Evolutionary conservation across 202 grass and related monocot genomes (phyloP), one percentile per base, ranked within the genome.

Genomic region (Zoysia matrella): DNA sequence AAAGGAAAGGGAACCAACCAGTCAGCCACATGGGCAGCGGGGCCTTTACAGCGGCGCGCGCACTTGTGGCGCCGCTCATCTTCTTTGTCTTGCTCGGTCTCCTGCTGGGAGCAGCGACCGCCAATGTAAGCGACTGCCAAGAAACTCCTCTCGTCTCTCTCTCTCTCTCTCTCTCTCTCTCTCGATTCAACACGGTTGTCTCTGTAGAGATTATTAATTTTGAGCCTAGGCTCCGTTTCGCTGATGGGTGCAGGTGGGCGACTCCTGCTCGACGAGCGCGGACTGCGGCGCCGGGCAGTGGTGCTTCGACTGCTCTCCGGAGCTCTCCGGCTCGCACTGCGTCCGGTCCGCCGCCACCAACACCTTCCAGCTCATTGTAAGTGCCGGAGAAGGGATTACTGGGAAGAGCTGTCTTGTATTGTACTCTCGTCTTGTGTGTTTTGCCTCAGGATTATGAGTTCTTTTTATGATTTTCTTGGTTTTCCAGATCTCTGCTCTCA

Each of bases 271-370:
- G 1, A 60, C 86, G 51, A 51, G 40, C 11, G 39, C 76, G 8
- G 94, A 94, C 75, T 97, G 94, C 87, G 83, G 66, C 65, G 61
- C 75, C 11, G 94, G 94, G 62, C 87, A 94, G 92, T 97, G 93
- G 83, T 97, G 94, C 92, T 97, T 91, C 86, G 71, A 94, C 57
- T 97, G 94, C 78, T 8, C 60, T 58, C 72, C 80, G 36, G 71
- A 88, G 81, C 11, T 97, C 70, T 74, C 67, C 43, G 90, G 86
- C 75, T 85, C 85, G 14, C 91, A 80, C 72, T 97, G 94, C 74
- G 88, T 97, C 48, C 94, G 92, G 73, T 89, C 86, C 67, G 70
- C 71, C 6, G 83, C 74, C 71, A 87, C 89, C 53, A 74, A 94
- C 47, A 43, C 80, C 61, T 97, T 94, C 88, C 85, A 87, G 67